phyloP scores from a whole-genome alignment of 169 alveolate species.

The Plasmodium falciparum region DNA sequence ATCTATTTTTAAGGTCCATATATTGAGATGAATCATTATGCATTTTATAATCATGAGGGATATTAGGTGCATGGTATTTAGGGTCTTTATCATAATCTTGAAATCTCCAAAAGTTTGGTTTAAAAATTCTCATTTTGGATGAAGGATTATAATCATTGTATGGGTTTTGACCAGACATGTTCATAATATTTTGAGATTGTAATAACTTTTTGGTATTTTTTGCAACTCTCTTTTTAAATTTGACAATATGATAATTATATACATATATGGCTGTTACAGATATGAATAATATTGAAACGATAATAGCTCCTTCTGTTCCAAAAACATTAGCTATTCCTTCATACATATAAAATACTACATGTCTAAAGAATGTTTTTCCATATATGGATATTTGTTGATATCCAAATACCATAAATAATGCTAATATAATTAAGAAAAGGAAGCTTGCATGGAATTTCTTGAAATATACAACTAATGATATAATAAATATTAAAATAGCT shows the following conservation, averaged over 20 bases:
- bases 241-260: constrained; percentile 67
- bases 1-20: constrained; percentile 33
- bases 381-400: constrained; percentile 60
- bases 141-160: constrained; percentile 26
- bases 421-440: constrained; percentile 30
- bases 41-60: constrained; percentile 57
- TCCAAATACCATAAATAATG: constrained; percentile 75
- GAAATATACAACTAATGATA: constrained; percentile 49
- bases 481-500: constrained; percentile 31
- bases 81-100: constrained; percentile 47
- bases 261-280: constrained; percentile 53
- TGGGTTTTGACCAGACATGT: constrained; percentile 39
- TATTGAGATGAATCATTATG: constrained; percentile 53
- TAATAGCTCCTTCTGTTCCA: constrained; percentile 77
- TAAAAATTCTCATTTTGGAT: constrained; percentile 43
- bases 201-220: constrained; percentile 51
- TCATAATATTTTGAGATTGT: constrained; percentile 68
- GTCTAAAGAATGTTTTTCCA: constrained; percentile 51
- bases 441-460: constrained; percentile 69
- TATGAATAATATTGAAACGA: constrained; percentile 36
- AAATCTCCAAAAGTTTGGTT: constrained; percentile 53
- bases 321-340: constrained; percentile 75
- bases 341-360: constrained; percentile 61
- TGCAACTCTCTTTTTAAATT: constrained; percentile 65
- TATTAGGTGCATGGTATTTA: constrained; percentile 25